Evolutionary conservation across 2,329 filamentous ascomycete genomes (phyloP).

Genomic region (Ophiostoma montium): DNA sequence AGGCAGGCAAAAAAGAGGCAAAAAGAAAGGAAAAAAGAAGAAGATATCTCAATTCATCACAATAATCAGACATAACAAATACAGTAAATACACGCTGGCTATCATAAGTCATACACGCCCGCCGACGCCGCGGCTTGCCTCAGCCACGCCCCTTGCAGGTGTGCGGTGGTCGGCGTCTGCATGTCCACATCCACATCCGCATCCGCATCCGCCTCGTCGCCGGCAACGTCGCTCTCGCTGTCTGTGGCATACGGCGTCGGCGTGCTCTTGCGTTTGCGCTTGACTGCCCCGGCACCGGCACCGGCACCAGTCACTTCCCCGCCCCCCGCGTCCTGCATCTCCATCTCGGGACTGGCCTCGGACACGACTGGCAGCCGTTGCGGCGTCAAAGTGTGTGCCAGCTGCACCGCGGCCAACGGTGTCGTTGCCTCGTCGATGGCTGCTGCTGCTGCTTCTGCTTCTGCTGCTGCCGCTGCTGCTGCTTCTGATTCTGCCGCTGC

Average conservation of each 20-base stretch:
- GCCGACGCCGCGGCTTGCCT: conserved; percentile 13
- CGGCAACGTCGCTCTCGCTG: conserved; percentile 2
- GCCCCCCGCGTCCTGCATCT: conserved; percentile 1
- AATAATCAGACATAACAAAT: too few relatives aligned
- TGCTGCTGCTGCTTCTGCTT: too few relatives aligned
- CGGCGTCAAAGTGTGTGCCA: neutral
- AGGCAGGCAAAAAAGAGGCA: neutral
- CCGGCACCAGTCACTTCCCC: neutral
- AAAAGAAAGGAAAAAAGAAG: neutral
- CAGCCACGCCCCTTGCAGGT: conserved; percentile 10
- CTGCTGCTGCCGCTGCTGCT: neutral
- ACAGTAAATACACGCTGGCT: neutral
- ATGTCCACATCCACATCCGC: conserved; percentile 5
- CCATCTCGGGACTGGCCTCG: conserved; percentile 1
- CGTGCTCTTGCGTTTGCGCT: conserved; percentile 12
- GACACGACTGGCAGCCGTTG: neutral
- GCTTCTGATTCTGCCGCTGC: neutral
- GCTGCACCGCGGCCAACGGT: neutral
- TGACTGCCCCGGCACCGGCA: neutral
- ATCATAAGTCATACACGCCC: conserved; percentile 12
- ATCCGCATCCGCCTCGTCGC: conserved; percentile 1
- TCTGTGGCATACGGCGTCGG: conserved; percentile 9
- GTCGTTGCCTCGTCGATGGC: neutral
- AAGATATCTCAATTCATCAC: neutral
- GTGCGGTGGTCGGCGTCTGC: conserved; percentile 8